These are phyloP conservation scores for Rosa lucieae DNA, from an alignment of 306 rosid species.

Conservation along the genomic window DNA sequence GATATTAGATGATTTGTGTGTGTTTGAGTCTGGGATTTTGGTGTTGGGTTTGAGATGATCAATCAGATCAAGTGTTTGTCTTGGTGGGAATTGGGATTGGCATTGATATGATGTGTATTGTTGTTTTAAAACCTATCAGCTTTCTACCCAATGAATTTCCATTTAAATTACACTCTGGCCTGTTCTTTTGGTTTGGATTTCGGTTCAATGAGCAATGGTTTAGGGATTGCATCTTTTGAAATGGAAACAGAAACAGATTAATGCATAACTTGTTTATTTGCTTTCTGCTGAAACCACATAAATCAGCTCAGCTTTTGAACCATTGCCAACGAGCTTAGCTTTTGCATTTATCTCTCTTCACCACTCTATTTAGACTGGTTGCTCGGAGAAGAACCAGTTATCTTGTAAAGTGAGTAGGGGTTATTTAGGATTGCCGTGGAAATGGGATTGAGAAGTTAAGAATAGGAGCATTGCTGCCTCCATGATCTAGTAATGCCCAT, in stretches of 20 bases:
- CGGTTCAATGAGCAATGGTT: not conserved
- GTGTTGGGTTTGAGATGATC: not conserved
- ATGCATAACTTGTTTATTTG: too few species aligned
- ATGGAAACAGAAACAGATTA: not conserved
- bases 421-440: too few species aligned
- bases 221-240: not conserved
- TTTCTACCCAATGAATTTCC: not conserved
- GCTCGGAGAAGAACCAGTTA: too few species aligned
- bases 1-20: conserved; percentile 16
- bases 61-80: not conserved
- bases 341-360: too few species aligned
- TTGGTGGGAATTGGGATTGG: conserved; percentile 5
- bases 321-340: too few species aligned
- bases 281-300: too few species aligned
- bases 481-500: too few species aligned
- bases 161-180: not conserved
- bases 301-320: too few species aligned
- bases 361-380: too few species aligned
- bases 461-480: too few species aligned
- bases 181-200: not conserved
- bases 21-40: conserved; percentile 6
- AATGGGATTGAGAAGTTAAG: too few species aligned
- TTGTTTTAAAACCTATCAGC: not conserved
- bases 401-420: too few species aligned
- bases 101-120: not conserved